phyloP scores from a whole-genome alignment of 768 basidiomycete species.

The Russula brevipes region DNA sequence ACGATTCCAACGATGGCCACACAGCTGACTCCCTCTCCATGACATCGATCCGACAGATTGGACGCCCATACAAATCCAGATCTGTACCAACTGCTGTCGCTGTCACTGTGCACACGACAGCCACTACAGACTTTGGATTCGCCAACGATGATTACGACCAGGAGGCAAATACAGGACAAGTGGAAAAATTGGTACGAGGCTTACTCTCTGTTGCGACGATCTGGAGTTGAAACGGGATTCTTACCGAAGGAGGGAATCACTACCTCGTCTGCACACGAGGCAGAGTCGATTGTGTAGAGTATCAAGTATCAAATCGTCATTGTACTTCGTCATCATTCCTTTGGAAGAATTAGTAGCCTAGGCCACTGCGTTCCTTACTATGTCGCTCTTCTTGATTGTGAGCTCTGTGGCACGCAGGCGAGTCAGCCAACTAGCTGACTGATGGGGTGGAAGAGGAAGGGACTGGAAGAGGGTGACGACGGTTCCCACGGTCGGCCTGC shows the following conservation, averaged over 20 bases:
- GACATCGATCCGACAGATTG: background rate
- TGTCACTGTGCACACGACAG: background rate
- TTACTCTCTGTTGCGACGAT: background rate
- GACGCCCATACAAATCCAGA: background rate
- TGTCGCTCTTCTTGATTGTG: too few relatives aligned
- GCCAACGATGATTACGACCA: background rate
- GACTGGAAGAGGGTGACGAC: too few relatives aligned
- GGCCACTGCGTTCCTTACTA: too few relatives aligned
- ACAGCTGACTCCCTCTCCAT: background rate
- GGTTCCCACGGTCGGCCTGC: constrained; percentile 11
- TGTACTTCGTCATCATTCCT: too few relatives aligned
- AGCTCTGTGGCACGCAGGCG: too few relatives aligned
- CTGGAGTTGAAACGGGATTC: background rate
- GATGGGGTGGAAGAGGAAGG: too few relatives aligned
- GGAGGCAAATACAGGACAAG: background rate
- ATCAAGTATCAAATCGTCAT: too few relatives aligned
- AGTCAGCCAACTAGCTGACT: too few relatives aligned
- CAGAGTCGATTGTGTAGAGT: background rate
- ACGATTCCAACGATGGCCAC: background rate
- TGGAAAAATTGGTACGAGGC: background rate
- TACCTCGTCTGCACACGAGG: background rate
- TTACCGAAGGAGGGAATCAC: background rate
- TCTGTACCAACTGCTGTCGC: background rate
- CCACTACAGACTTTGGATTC: background rate
- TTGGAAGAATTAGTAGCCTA: too few relatives aligned